Evolutionary conservation across 176 grass and related monocot species (phyloP).

Genomic region (Thinopyrum elongatum): DNA sequence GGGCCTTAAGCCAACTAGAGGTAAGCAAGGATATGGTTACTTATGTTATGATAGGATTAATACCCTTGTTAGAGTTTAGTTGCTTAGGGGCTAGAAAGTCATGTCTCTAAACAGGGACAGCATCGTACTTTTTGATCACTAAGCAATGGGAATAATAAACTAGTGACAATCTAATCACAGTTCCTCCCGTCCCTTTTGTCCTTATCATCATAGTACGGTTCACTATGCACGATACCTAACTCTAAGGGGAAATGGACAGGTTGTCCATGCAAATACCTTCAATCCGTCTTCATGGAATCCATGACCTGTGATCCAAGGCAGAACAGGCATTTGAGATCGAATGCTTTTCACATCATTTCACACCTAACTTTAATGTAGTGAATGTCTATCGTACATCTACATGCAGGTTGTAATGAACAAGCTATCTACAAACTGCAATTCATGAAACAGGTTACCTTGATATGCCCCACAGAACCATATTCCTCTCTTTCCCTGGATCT

Average conservation of each 20-base stretch:
- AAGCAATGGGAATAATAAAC: background rate
- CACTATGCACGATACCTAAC: too few species aligned
- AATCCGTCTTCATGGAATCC: background rate
- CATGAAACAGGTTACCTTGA: background rate
- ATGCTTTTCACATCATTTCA: background rate
- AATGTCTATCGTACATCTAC: background rate
- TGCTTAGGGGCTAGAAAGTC: background rate
- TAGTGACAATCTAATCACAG: background rate
- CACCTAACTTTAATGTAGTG: background rate
- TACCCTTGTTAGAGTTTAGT: background rate
- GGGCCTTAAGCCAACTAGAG: too few species aligned
- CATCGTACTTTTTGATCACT: background rate
- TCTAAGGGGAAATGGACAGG: too few species aligned
- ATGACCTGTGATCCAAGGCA: background rate
- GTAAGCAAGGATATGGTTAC: too few species aligned
- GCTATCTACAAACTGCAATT: background rate
- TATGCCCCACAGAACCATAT: conserved; percentile 2
- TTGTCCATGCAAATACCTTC: background rate
- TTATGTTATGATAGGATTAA: too few species aligned
- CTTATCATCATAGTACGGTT: background rate
- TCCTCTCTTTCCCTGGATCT: background rate
- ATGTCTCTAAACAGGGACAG: background rate
- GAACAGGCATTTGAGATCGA: background rate
- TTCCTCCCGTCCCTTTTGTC: background rate
- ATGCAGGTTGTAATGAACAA: too few species aligned